A percentile compares a stretch with the other conserved stretches of the same genome.
These are phyloP conservation scores for Tetragonia tetragonoides DNA, from an alignment of 148 eudicot species.

Conservation along the genomic window DNA sequence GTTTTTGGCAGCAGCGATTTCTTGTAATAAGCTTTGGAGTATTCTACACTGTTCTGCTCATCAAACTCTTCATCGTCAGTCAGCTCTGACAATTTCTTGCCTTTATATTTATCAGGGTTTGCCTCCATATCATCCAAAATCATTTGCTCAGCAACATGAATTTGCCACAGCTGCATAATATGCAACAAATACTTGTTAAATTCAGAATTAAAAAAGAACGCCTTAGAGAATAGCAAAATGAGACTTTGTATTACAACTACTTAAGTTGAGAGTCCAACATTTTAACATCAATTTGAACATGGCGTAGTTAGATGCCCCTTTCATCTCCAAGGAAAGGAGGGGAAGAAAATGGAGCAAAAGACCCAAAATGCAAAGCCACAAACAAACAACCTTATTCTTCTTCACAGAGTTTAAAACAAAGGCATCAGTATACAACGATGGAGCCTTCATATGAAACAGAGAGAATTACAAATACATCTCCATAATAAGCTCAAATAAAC, in stretches of 20 bases:
- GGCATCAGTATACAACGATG: neutral
- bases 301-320: neutral
- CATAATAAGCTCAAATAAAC: neutral
- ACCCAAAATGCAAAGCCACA: neutral
- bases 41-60: slow-evolving; percentile 61
- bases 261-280: neutral
- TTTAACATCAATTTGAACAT: neutral
- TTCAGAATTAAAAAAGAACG: neutral
- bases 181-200: slow-evolving; percentile 7
- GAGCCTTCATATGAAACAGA: neutral
- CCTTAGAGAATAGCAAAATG: neutral
- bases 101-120: slow-evolving; percentile 81
- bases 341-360: neutral
- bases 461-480: neutral
- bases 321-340: neutral
- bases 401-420: neutral
- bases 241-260: neutral
- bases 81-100: slow-evolving; percentile 64
- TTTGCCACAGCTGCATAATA: slow-evolving; percentile 81
- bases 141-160: slow-evolving; percentile 93
- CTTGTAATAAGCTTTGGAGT: slow-evolving; percentile 57
- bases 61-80: slow-evolving; percentile 86
- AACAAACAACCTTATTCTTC: neutral
- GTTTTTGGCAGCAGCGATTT: slow-evolving; percentile 49
- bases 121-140: slow-evolving; percentile 85